Evolutionary conservation across 75 land plant genomes (phyloP).

Genomic region (Cunninghamia lanceolata): DNA sequence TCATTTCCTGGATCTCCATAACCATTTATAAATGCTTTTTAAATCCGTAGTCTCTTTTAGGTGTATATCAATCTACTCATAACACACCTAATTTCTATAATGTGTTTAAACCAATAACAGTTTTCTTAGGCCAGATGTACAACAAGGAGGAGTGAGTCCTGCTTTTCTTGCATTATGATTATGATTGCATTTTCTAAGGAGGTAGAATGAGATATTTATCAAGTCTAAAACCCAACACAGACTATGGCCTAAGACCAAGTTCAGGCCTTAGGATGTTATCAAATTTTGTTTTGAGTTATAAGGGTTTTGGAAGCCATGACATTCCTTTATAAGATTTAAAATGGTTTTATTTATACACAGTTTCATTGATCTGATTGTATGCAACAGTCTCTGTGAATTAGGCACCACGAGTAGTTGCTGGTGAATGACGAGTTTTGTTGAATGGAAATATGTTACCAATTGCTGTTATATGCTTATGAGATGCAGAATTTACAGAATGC

Average conservation of each 20-base stretch:
- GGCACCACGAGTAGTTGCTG: neutral
- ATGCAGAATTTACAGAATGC: neutral
- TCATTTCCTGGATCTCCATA: neutral
- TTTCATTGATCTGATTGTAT: neutral
- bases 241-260: neutral
- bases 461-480: neutral
- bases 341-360: neutral
- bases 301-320: neutral
- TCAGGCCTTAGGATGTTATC: neutral
- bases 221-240: neutral
- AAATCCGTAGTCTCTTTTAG: neutral
- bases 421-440: neutral
- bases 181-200: neutral
- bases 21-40: neutral
- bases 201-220: neutral
- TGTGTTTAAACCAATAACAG: neutral
- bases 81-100: neutral
- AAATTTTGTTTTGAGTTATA: neutral
- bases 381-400: neutral
- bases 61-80: neutral
- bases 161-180: no score
- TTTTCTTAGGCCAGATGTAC: neutral
- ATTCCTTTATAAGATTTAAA: neutral
- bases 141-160: neutral
- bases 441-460: neutral